Conservation (phyloP, 2,329 filamentous ascomycete genomes). For the Massarina eburnea region DNA sequence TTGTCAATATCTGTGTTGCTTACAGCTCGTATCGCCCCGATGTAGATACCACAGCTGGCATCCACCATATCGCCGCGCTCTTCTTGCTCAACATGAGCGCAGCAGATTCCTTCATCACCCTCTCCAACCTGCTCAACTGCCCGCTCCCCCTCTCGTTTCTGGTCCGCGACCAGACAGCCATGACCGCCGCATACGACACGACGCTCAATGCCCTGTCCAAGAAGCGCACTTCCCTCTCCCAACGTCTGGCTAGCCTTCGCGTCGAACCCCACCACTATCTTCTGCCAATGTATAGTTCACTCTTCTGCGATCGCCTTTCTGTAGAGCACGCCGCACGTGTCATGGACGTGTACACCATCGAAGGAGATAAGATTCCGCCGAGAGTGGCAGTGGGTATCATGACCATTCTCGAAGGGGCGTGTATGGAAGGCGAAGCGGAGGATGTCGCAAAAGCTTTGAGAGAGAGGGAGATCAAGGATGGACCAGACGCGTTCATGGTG, state of each 20-base stretch:
- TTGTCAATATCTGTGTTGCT: conserved; percentile 74
- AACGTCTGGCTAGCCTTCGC: conserved; percentile 56
- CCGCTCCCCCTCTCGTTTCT: conserved; percentile 75
- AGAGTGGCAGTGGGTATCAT: conserved; percentile 71
- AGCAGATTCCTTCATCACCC: conserved; percentile 66
- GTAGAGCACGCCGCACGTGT: conserved; percentile 72
- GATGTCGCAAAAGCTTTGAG: conserved; percentile 20
- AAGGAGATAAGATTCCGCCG: conserved; percentile 73
- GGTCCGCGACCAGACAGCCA: conserved; percentile 68
- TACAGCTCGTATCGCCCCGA: conserved; percentile 82
- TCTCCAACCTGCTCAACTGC: conserved; percentile 78
- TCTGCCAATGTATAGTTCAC: conserved; percentile 60
- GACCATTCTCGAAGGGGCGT: conserved; percentile 50
- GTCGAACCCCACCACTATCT: conserved; percentile 56
- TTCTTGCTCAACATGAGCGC: conserved; percentile 71
- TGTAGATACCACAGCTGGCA: conserved; percentile 74
- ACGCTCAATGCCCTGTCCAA: conserved; percentile 66
- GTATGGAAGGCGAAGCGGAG: conserved; percentile 36
- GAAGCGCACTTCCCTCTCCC: conserved; percentile 65
- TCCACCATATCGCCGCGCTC: conserved; percentile 73
- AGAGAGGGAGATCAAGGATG: conserved; percentile 18
- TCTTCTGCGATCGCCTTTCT: conserved; percentile 64
- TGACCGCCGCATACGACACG: conserved; percentile 68
- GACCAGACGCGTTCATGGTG: conserved; percentile 35
- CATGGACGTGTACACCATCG: conserved; percentile 83